Evolutionary conservation across 148 eudicot species (phyloP), one percentile per base, ranked within the genome.

Genomic region (Vaccinium macrocarpon): DNA sequence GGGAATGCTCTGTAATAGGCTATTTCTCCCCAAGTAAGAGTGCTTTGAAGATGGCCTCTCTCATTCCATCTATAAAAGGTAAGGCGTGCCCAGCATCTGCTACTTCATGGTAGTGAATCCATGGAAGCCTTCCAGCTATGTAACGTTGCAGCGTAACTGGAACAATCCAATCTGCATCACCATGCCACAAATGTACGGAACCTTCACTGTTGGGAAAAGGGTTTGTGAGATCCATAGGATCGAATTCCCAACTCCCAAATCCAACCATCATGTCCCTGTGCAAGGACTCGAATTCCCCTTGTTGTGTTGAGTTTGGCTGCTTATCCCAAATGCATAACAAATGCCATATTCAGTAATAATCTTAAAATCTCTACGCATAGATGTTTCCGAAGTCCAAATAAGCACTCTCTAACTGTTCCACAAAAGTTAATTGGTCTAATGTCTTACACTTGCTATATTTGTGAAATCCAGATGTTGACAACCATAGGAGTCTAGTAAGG

Each of bases 61-160:
- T 76, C 86, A 89, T 84, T 16, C 90, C 93, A 49, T 88, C 86
- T 2, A 79, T 82, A 68, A 21, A 81, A 13, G 86, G 87, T 72
- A 89, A 89, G 82, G 90, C 62, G 83, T 92, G 94, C 1, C 94
- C 94, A 68, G 66, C 90, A 18, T 87, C 87, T 25, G 85, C 25
- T 23, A 90, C 13, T 84, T 92, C 94, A 81, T 89, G 92, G 82
- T 92, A 92, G 59, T 90, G 85, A 38, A 92, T 90, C 94, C 94
- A 92, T 15, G 93, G 91, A 79, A 89, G 87, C 75, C 29, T 90
- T 48, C 84, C 55, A 10, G 90, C 90, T 71, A 92, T 83, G 86
- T 90, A 87, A 10, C 92, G 81, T 29, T 92, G 92, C 64, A 92
- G 76, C 8, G 84, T 50, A 56, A 85, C 90, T 3, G 94, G 94